These are phyloP conservation scores for Aureobasidium uvarum DNA, from an alignment of 2,329 filamentous ascomycete genomes.

Conservation along the genomic window DNA sequence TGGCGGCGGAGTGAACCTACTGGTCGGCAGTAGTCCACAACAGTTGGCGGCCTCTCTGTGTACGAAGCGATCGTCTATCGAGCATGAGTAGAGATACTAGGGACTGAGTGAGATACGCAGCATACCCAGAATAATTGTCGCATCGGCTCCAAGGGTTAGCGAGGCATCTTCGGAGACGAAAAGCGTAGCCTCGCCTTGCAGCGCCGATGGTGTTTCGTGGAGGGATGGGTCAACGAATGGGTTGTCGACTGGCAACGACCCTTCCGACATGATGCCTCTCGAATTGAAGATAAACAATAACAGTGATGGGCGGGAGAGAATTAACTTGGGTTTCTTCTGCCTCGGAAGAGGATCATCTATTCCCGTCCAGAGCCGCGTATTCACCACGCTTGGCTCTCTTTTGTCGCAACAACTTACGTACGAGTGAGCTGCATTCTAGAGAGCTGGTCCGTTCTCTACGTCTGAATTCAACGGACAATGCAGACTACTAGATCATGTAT, in stretches of 20 bases:
- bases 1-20: conserved; percentile 39
- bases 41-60: conserved; percentile 52
- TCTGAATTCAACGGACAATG: not conserved
- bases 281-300: not conserved
- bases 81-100: not conserved
- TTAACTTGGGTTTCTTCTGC: conserved; percentile 5
- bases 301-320: not conserved
- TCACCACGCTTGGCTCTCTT: conserved; percentile 1
- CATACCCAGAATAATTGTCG: conserved; percentile 59
- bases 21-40: conserved; percentile 56
- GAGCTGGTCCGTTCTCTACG: not conserved
- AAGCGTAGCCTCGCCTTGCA: conserved; percentile 37
- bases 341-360: not conserved
- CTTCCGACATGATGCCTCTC: conserved; percentile 21
- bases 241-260: conserved; percentile 19
- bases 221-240: conserved; percentile 29
- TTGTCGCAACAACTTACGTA: conserved; percentile 11
- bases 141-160: conserved; percentile 60
- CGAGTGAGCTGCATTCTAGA: not conserved
- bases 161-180: conserved; percentile 59
- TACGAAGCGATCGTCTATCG: conserved; percentile 54
- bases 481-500: not conserved
- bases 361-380: conserved; percentile 8
- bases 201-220: conserved; percentile 1
- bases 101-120: not conserved